Conservation (phyloP, 306 rosid species). For the Carpinus fangiana region DNA sequence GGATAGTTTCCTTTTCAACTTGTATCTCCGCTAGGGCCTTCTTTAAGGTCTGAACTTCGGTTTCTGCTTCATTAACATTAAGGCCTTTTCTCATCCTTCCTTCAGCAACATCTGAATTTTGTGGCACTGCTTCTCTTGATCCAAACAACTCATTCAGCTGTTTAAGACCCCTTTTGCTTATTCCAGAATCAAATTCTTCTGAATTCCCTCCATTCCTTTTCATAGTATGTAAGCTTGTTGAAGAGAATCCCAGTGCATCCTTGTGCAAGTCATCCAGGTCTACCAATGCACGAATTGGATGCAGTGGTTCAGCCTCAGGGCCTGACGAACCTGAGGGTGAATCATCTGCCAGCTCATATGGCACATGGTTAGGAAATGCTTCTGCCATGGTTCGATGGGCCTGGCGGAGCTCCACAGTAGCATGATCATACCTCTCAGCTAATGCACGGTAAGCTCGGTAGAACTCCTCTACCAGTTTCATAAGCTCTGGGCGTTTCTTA, state of each 20-base stretch:
- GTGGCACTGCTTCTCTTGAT: constrained; percentile 33
- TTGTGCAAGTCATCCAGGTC: constrained; percentile 56
- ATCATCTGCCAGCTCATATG: constrained; percentile 57
- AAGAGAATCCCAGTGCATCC: constrained; percentile 50
- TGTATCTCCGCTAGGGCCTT: constrained; percentile 59
- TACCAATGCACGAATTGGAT: constrained; percentile 46
- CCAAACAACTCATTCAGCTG: constrained; percentile 58
- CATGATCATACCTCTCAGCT: constrained; percentile 98
- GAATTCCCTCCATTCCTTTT: constrained; percentile 42
- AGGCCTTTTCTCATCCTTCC: constrained; percentile 23
- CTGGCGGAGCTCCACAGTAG: constrained; percentile 89
- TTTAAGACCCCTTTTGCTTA: constrained; percentile 70
- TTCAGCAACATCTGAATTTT: constrained; percentile 22
- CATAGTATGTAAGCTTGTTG: constrained; percentile 35
- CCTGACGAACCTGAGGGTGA: constrained; percentile 58
- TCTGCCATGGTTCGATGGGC: constrained; percentile 96
- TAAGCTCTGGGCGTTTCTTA: constrained; percentile 96
- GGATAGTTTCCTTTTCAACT: constrained; percentile 72
- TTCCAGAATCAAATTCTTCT: constrained; percentile 41
- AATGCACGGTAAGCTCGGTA: constrained; percentile 98
- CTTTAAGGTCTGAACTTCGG: constrained; percentile 64
- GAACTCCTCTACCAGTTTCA: constrained; percentile 96
- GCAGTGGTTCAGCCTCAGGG: constrained; percentile 54
- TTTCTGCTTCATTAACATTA: constrained; percentile 29
- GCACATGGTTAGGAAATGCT: constrained; percentile 84